Conservation (phyloP, 2,329 filamentous ascomycete species). For the Penicillium sp. region DNA sequence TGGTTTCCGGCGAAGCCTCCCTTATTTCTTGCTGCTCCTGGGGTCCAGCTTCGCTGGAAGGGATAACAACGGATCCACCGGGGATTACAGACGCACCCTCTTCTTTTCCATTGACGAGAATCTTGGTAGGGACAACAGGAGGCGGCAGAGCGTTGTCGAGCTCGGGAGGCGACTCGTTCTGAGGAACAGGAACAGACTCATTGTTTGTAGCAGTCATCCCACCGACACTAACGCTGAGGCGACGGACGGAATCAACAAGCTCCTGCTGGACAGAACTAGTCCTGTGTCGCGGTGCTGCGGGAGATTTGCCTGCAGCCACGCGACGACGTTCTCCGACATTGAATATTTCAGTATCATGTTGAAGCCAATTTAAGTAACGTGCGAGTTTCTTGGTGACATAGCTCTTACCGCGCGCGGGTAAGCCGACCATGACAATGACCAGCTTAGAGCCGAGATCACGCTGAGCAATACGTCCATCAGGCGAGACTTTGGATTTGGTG, state of each 20-base stretch:
- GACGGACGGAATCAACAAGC: conserved; percentile 50
- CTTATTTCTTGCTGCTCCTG: conserved; percentile 28
- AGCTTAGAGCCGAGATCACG: conserved; percentile 95
- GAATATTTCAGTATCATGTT: conserved; percentile 95
- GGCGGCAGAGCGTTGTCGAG: conserved; percentile 43
- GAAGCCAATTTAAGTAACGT: conserved; percentile 94
- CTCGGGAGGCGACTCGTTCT: conserved; percentile 29
- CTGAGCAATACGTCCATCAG: conserved; percentile 90
- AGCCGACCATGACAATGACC: conserved; percentile 96
- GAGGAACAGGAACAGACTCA: conserved; percentile 11
- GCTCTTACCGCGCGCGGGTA: conserved; percentile 94
- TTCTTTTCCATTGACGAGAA: conserved; percentile 63
- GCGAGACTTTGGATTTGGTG: conserved; percentile 92
- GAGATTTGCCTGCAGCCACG: conserved; percentile 67
- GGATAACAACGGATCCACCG: conserved; percentile 33
- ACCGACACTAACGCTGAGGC: conserved; percentile 46
- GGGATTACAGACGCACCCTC: conserved; percentile 29
- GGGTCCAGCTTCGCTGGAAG: conserved; percentile 30
- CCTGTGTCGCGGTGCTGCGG: conserved; percentile 31
- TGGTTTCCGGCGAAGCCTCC: conserved; percentile 53
- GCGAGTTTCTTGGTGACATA: conserved; percentile 99
- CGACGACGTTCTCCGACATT: conserved; percentile 93
- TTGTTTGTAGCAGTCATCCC: conserved; percentile 29
- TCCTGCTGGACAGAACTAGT: conserved; percentile 44
- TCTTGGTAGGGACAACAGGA: conserved; percentile 54